Percentiles rank a stretch among this genome's conserved stretches.
Evolutionary conservation across 208 protist species (phyloP).

Genomic region (Leptomonas pyrrhocoris): DNA sequence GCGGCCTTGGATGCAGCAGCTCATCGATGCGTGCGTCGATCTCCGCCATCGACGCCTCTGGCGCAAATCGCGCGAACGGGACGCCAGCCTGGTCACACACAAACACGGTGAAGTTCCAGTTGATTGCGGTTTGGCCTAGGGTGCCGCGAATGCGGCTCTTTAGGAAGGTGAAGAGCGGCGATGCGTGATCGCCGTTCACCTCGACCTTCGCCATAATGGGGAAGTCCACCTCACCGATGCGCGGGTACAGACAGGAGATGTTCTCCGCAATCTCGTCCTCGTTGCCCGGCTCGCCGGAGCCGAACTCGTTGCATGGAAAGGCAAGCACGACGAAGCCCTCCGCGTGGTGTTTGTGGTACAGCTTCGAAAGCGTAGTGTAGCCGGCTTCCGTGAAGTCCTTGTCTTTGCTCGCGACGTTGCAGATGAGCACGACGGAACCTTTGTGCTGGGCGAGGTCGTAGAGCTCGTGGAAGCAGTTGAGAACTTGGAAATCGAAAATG

Average conservation of each 20-base stretch:
- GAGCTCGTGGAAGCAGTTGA: conserved; percentile 58
- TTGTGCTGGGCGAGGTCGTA: conserved; percentile 84
- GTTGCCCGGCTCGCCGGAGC: conserved; percentile 76
- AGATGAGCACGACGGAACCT: conserved; percentile 84
- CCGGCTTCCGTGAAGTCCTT: conserved; percentile 76
- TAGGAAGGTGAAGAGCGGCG: conserved; percentile 77
- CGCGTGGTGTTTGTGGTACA: conserved; percentile 78
- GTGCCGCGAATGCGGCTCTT: conserved; percentile 66
- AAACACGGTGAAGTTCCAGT: conserved; percentile 95
- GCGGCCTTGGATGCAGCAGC: conserved; percentile 33
- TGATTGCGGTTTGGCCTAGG: conserved; percentile 64
- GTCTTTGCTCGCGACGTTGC: conserved; percentile 91
- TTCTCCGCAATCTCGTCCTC: conserved; percentile 79
- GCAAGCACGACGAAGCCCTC: conserved; percentile 80
- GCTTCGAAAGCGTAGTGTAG: conserved; percentile 64
- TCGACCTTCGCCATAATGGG: conserved; percentile 88
- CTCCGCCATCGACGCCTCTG: conserved; percentile 45
- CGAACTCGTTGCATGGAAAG: conserved; percentile 93
- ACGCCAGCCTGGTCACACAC: conserved; percentile 66
- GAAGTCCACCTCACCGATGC: conserved; percentile 51
- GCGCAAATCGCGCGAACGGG: conserved; percentile 60
- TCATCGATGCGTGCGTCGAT: conserved; percentile 60
- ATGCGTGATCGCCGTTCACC: conserved; percentile 81
- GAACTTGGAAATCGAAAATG: conserved; percentile 76
- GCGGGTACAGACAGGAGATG: conserved; percentile 54